These are phyloP conservation scores for Ulvella scutata DNA, from an alignment of 139 green algal species.

Conservation along the genomic window DNA sequence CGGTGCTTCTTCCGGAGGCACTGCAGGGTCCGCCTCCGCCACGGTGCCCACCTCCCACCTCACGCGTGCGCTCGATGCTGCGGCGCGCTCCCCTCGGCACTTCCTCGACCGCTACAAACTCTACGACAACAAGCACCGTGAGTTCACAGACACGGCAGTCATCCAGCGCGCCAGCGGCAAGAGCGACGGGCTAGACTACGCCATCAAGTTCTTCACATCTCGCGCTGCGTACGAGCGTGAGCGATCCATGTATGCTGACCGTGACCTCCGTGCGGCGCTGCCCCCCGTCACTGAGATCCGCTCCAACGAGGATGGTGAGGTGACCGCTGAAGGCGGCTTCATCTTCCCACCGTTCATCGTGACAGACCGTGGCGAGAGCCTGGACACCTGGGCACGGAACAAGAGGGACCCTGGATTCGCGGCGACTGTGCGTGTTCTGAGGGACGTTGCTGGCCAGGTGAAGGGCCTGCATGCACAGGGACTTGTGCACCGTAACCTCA, in stretches of 20 bases:
- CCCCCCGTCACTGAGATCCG: slow-evolving; percentile 1
- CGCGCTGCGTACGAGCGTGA: neutral
- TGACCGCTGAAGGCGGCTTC: neutral
- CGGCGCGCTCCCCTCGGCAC: neutral
- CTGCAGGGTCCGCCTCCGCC: neutral
- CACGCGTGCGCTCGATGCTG: neutral
- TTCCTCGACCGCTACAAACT: slow-evolving; percentile 1
- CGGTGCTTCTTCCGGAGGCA: too few relatives aligned
- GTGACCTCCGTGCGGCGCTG: neutral
- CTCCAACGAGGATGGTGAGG: neutral
- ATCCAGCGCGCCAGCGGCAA: neutral
- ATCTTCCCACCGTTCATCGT: neutral
- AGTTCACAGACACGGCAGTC: neutral
- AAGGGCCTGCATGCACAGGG: neutral
- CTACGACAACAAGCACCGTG: neutral
- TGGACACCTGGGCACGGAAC: neutral
- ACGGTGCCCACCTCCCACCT: neutral
- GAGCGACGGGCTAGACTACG: slow-evolving; percentile 2
- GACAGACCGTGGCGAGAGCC: neutral
- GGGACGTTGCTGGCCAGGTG: neutral
- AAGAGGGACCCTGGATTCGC: neutral
- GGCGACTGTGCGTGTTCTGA: neutral
- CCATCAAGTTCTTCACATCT: neutral
- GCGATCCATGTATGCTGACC: neutral
- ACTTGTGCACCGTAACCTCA: neutral